Conservation (phyloP, 495 filamentous ascomycete species). For the Penicillium silybi region DNA sequence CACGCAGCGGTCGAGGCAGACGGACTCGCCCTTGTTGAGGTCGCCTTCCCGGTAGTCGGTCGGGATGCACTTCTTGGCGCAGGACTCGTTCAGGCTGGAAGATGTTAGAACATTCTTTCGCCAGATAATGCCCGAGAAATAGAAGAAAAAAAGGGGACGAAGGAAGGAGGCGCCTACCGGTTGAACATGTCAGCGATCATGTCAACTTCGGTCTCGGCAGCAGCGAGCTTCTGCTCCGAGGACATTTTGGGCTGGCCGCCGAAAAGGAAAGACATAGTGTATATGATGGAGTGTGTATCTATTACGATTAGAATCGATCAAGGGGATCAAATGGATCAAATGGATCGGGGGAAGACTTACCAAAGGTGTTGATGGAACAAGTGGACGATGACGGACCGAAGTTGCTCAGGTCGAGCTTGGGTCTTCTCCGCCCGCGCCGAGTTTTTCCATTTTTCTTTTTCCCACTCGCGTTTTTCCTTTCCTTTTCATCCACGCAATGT, state of each 20-base stretch:
- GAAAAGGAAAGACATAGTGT: constrained; percentile 92
- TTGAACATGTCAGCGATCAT: constrained; percentile 96
- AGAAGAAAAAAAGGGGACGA: neutral
- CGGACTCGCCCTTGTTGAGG: constrained; percentile 96
- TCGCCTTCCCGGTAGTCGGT: constrained; percentile 88
- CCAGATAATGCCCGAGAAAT: neutral
- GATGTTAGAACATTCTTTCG: neutral
- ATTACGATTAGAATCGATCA: neutral
- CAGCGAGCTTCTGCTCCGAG: constrained; percentile 92
- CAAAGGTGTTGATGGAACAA: constrained; percentile 2
- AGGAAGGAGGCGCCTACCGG: constrained; percentile 52
- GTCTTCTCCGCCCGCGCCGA: constrained; percentile 22
- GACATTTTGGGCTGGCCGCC: constrained; percentile 79
- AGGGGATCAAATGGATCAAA: neutral
- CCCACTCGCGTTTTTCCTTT: constrained; percentile 12
- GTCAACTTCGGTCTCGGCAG: constrained; percentile 87
- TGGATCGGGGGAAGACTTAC: neutral
- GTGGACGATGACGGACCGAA: constrained; percentile 7
- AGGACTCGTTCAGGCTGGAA: constrained; percentile 77
- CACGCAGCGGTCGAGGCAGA: constrained; percentile 94
- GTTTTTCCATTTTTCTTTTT: constrained; percentile 22
- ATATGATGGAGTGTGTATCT: neutral
- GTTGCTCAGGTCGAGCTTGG: constrained; percentile 31
- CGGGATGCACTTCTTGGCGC: constrained; percentile 88
- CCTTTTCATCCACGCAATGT: constrained; percentile 20